A percentile compares a stretch with the other conserved stretches of the same genome.
Conservation (phyloP, 768 basidiomycete genomes). For the Hypholoma fasciculare region DNA sequence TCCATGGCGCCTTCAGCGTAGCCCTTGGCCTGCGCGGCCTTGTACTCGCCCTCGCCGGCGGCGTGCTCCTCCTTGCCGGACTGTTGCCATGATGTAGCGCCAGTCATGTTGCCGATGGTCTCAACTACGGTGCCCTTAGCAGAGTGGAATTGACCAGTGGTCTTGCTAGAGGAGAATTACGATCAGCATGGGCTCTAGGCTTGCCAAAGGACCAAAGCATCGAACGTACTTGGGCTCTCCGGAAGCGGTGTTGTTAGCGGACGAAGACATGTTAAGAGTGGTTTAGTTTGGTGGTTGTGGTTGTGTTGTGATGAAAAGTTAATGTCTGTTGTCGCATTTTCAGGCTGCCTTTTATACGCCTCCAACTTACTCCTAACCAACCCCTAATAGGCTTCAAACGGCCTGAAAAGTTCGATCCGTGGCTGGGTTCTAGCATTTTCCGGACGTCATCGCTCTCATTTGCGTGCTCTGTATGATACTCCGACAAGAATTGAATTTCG, state of each 20-base stretch:
- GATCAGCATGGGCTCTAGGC: neutral
- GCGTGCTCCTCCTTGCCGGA: constrained; percentile 56
- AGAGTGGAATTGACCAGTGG: constrained; percentile 43
- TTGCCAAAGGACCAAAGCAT: neutral
- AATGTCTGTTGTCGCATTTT: too few relatives aligned
- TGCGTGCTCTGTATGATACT: too few relatives aligned
- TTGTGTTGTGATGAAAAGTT: too few relatives aligned
- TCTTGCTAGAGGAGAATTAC: constrained; percentile 29
- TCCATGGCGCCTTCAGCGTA: constrained; percentile 50
- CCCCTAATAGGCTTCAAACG: too few relatives aligned
- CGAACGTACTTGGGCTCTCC: constrained; percentile 32
- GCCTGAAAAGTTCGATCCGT: too few relatives aligned
- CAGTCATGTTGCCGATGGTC: constrained; percentile 47
- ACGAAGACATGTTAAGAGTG: constrained; percentile 11
- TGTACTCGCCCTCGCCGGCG: constrained; percentile 49
- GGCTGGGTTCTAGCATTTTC: too few relatives aligned
- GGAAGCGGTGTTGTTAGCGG: constrained; percentile 25
- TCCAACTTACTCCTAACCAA: too few relatives aligned
- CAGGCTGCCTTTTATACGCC: too few relatives aligned
- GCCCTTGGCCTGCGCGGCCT: constrained; percentile 48
- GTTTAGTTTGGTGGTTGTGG: neutral
- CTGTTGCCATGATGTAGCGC: constrained; percentile 41
- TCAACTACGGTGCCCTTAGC: constrained; percentile 40
- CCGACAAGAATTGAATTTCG: too few relatives aligned
- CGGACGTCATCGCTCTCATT: too few relatives aligned